A percentile compares a stretch with the other conserved stretches of the same genome.
Evolutionary conservation across 768 basidiomycete species (phyloP).

Genomic region (Pleurotus eryngii): DNA sequence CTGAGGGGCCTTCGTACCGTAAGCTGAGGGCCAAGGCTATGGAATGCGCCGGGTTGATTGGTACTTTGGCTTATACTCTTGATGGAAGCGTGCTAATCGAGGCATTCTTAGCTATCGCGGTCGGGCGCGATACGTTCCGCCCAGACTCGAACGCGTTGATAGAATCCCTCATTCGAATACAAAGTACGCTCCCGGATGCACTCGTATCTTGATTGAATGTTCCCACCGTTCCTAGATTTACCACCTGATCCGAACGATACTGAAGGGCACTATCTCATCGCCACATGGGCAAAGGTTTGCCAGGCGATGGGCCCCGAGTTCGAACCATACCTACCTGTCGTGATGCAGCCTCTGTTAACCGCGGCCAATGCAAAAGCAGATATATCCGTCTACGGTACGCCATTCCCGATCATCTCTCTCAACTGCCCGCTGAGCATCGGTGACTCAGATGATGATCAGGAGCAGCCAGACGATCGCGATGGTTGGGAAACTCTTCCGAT

Average conservation of each 20-base stretch:
- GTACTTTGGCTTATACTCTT: too few relatives aligned
- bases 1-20: constrained; percentile 61
- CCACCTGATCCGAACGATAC: constrained; percentile 71
- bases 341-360: constrained; percentile 75
- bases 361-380: constrained; percentile 82
- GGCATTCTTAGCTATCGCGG: constrained; percentile 81
- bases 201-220: too few relatives aligned
- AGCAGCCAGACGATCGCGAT: constrained; percentile 54
- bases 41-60: constrained; percentile 87
- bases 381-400: constrained; percentile 66
- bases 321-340: constrained; percentile 79
- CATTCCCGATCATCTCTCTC: too few relatives aligned
- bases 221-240: too few relatives aligned
- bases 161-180: constrained; percentile 70
- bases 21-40: constrained; percentile 80
- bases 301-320: constrained; percentile 84
- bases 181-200: too few relatives aligned
- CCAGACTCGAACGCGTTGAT: constrained; percentile 71
- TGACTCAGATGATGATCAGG: constrained; percentile 49
- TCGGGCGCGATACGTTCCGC: constrained; percentile 76
- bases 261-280: constrained; percentile 73
- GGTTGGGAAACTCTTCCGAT: constrained; percentile 78
- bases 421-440: constrained; percentile 6
- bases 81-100: too few relatives aligned
- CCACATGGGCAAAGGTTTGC: constrained; percentile 88